A percentile compares a stretch with the other conserved stretches of the same genome.
Conservation (phyloP, 2,329 filamentous ascomycete species). For the Aspergillus amoenus region DNA sequence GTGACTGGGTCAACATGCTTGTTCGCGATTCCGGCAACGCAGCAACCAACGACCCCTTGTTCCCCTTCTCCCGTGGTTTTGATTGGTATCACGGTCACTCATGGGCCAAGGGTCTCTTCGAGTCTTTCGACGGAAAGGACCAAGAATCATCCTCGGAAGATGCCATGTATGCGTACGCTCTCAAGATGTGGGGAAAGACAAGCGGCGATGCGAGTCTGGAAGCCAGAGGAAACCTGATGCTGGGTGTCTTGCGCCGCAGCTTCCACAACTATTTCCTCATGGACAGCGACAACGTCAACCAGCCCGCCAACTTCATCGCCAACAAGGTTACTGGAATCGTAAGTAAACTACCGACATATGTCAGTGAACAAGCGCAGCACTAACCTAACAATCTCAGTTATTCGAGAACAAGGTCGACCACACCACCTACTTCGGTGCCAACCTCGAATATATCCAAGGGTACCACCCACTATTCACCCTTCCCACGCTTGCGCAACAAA, state of each 20-base stretch:
- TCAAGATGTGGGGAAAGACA: conserved; percentile 91
- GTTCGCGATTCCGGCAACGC: conserved; percentile 84
- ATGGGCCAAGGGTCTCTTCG: conserved; percentile 69
- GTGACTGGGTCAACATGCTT: conserved; percentile 77
- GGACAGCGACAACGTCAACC: conserved; percentile 63
- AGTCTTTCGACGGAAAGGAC: conserved; percentile 55
- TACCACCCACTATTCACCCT: conserved; percentile 15
- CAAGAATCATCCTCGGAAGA: conserved; percentile 87
- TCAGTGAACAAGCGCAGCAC: background rate
- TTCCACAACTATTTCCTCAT: conserved; percentile 83
- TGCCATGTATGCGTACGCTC: conserved; percentile 77
- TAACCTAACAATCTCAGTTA: conserved; percentile 48
- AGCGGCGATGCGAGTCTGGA: conserved; percentile 77
- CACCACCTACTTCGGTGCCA: conserved; percentile 80
- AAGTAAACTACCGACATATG: conserved; percentile 20
- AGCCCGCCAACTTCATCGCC: conserved; percentile 73
- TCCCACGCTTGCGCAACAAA: too few relatives aligned
- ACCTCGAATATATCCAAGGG: conserved; percentile 69
- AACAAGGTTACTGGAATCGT: conserved; percentile 70
- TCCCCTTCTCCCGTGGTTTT: conserved; percentile 79
- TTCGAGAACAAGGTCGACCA: conserved; percentile 98
- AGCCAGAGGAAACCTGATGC: conserved; percentile 78
- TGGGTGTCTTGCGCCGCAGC: conserved; percentile 72
- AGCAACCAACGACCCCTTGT: conserved; percentile 66
- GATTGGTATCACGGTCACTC: conserved; percentile 96